Conservation (phyloP, 2,329 filamentous ascomycete species). For the Hyphodiscus sp. region DNA sequence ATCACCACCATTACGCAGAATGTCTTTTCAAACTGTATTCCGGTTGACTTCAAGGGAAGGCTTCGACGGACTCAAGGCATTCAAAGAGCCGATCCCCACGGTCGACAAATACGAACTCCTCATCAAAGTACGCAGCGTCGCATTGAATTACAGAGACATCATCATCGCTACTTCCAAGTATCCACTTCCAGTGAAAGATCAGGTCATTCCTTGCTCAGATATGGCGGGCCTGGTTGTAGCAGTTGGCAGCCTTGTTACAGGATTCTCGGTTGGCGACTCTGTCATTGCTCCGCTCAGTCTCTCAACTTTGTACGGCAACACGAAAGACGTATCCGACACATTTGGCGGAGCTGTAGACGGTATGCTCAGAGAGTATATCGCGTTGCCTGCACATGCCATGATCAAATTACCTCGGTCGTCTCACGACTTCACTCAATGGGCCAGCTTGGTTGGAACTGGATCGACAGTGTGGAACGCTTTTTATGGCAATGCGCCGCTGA, state of each 20-base stretch:
- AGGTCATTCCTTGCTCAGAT: constrained; percentile 30
- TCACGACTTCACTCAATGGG: constrained; percentile 36
- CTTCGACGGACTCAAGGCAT: constrained; percentile 18
- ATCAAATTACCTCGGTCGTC: constrained; percentile 39
- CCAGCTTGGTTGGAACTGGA: constrained; percentile 41
- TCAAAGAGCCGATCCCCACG: constrained; percentile 24
- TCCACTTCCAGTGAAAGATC: constrained; percentile 28
- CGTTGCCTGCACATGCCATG: constrained; percentile 34
- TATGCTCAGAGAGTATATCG: constrained; percentile 36
- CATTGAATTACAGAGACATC: constrained; percentile 13
- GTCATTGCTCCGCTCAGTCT: constrained; percentile 24
- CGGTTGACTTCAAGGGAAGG: no score
- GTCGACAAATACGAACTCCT: constrained; percentile 27
- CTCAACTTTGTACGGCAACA: constrained; percentile 20
- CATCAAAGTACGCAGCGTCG: constrained; percentile 27
- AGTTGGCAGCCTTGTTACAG: no score
- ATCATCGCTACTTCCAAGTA: constrained; percentile 28
- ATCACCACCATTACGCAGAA: no score
- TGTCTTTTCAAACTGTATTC: no score
- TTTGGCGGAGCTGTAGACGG: constrained; percentile 31
- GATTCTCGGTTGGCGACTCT: no score
- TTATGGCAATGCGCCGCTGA: constrained; percentile 35
- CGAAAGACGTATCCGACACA: constrained; percentile 5
- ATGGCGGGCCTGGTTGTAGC: no score
- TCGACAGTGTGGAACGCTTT: constrained; percentile 43